Evolutionary conservation across 352 stramenopile genomes (phyloP), one percentile per base, ranked within the genome.

Genomic region (Pythium rhizo-oryzae): DNA sequence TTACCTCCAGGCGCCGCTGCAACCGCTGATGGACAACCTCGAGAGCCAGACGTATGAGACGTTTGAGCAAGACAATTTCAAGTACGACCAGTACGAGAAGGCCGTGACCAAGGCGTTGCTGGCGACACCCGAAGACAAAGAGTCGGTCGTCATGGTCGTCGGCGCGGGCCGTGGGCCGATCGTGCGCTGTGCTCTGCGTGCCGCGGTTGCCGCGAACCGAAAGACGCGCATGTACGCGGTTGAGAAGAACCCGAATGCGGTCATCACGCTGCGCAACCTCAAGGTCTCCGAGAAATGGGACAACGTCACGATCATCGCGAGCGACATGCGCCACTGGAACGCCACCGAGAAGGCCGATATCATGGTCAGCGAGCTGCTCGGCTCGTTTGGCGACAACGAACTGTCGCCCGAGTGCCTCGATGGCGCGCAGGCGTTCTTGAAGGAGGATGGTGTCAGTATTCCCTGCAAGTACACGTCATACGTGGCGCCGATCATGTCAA

Each of bases 341-440:
- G 87, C 87, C 6, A 67, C 76, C 3, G 85, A 96, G 59, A 84
- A 93, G 68, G 96, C 91, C 44, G 96, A 99, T 76, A 97, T 99
- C 65, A 90, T 99, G 69, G 94, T 99, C 25, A 98, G 89, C 64
- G 96, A 99, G 78, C 76, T 99, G 35, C 76, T 99, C 24, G 97
- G 97, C 9, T 98, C 92, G 1, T 99, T 99, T 77, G 95, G 97
- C n/a, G 97, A 99, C 86, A 99, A 99, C 74, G 97, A 99, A 74
- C 84, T 99, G 19, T 98, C 92, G 15, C 98, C 98, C 1, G 98
- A 99, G 78, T 99, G 98, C 75, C 76, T 99, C 8, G 94, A 99
- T 70, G 95, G 94, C 11, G 91, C 97, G 0, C 91, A 99, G 70
- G 67, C 74, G 25, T 98, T 98, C 59, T 76, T 99, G 8, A 94